phyloP scores from a whole-genome alignment of 1,284 basidiomycete species.

The Rhodotorula sp. region DNA sequence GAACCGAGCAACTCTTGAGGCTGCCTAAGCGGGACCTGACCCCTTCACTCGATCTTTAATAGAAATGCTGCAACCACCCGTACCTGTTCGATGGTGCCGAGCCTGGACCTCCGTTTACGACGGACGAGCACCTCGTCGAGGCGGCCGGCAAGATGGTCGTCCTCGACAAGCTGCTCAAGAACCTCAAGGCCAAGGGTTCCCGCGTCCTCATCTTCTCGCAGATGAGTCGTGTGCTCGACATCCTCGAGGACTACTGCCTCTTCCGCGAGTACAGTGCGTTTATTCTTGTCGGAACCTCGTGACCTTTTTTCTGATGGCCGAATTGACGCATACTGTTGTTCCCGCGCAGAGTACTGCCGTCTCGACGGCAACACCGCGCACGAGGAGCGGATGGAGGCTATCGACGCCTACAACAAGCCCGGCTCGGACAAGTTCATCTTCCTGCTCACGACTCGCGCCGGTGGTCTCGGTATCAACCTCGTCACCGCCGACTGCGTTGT shows the following conservation, averaged over 20 bases:
- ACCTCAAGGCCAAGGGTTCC: conserved; percentile 88
- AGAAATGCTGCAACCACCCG: conserved; percentile 59
- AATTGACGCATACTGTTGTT: not conserved
- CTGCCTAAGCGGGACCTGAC: not conserved
- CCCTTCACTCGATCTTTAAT: too few relatives aligned
- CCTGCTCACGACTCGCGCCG: conserved; percentile 95
- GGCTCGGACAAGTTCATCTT: conserved; percentile 96
- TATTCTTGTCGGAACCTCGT: not conserved
- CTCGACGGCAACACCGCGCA: conserved; percentile 95
- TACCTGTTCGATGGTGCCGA: conserved; percentile 85
- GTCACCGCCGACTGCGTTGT: conserved; percentile 94
- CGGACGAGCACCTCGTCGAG: conserved; percentile 92
- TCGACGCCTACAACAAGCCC: conserved; percentile 97
- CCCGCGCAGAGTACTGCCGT: conserved; percentile 80
- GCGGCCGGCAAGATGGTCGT: conserved; percentile 98
- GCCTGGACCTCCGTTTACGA: conserved; percentile 97
- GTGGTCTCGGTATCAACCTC: conserved; percentile 95
- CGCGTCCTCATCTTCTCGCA: conserved; percentile 97
- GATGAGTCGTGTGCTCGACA: conserved; percentile 94
- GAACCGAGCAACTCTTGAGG: not conserved
- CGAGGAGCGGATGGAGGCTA: conserved; percentile 90
- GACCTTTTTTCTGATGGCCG: not conserved
- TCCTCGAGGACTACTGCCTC: conserved; percentile 94
- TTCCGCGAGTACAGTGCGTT: conserved; percentile 82
- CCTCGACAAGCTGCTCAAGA: conserved; percentile 84